phyloP scores from a whole-genome alignment of 169 alveolate species.

The Plasmodium gallinaceum region DNA sequence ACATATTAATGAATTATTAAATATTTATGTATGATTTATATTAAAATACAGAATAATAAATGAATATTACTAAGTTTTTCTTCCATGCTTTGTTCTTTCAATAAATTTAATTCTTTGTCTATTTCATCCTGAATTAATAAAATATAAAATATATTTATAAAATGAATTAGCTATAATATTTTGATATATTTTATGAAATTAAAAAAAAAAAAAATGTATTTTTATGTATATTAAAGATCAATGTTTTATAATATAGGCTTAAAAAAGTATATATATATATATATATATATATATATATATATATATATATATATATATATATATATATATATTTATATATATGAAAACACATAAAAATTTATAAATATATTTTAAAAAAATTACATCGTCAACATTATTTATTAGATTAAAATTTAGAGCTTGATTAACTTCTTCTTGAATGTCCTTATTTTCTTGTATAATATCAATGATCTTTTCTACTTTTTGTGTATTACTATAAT shows the following conservation, averaged over 20 bases:
- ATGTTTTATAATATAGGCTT: too few relatives aligned
- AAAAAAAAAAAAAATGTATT: not conserved
- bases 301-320: not conserved
- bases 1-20: not conserved
- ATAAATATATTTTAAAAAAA: not conserved
- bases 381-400: slow-evolving; percentile 76
- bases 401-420: slow-evolving; percentile 66
- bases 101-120: slow-evolving; percentile 60
- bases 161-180: not conserved
- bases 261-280: not conserved
- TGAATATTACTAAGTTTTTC: slow-evolving; percentile 57
- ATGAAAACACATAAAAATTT: not conserved
- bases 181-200: not conserved
- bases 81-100: slow-evolving; percentile 62
- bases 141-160: not conserved
- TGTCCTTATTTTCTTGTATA: slow-evolving; percentile 83
- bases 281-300: slow-evolving; percentile 1
- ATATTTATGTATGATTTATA: not conserved
- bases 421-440: slow-evolving; percentile 83
- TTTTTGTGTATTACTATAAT: slow-evolving; percentile 77
- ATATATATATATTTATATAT: slow-evolving; percentile 3
- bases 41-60: not conserved
- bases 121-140: slow-evolving; percentile 51
- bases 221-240: too few relatives aligned
- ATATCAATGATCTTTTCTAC: slow-evolving; percentile 84